Evolutionary conservation across 495 filamentous ascomycete species (phyloP), one percentile per base, ranked within the genome.

Genomic region (Trichoderma parareesei): DNA sequence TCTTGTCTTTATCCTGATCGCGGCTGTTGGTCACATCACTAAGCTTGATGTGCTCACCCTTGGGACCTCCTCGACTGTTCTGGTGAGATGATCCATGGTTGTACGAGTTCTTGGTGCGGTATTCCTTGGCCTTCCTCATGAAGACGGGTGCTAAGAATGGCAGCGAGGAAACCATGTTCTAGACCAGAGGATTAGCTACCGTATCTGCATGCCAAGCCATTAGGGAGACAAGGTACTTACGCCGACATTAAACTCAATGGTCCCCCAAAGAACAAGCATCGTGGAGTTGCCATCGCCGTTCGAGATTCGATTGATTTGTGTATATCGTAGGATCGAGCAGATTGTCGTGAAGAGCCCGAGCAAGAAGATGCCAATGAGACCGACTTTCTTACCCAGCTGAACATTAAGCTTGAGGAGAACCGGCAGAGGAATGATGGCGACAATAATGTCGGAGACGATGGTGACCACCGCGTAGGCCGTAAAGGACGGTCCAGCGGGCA

Each of bases 231-330:
- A 27, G 27, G 27, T 77, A 44, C 63, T 48, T 69, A 72, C 71
- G 40, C 84, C 83, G 60, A 84, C 74, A 67, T 85, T 85, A 69
- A 86, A 79, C 67, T 85, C 83, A 61, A 86, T 83, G 5, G 80
- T 80, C 2, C 83, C 83, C 82, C 81, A 85, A 1, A 85, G 69
- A 6, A 86, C 78, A 13, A 86, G 75, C 78, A 84, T 79, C 2
- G 84, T 85, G 5, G 81, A 82, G 67, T 85, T 83, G 27, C 82
- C 84, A 38, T 82, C 80, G 33, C 70, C 72, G 33, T 76, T 76
- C 20, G 80, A 77, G 62, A 86, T 82, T 0, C 74, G 71, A 66
- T 77, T 71, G 66, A 86, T 85, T 66, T 85, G 82, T 2, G 79
- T 71, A 62, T 85, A 76, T 10, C 83, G 77, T 64, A 86, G 66